These are phyloP conservation scores for Misopates orontium DNA, from an alignment of 257 asterid genomes.

Conservation along the genomic window DNA sequence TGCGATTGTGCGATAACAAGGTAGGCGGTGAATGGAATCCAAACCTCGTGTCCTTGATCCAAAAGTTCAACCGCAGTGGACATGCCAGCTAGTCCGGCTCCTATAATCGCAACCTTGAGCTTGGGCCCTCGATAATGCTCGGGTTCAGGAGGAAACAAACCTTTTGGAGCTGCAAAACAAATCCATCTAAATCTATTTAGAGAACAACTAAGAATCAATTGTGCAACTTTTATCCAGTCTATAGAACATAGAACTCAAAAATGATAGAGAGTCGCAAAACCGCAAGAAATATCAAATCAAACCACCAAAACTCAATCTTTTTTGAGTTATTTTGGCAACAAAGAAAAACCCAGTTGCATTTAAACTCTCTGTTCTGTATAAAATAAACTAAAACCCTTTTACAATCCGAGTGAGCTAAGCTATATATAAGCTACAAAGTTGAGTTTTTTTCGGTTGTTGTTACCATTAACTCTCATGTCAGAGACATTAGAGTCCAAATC, in stretches of 20 bases:
- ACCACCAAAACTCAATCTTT: slow-evolving; percentile 7
- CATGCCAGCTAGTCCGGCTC: slow-evolving; percentile 99
- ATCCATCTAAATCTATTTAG: neutral
- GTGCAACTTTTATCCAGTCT: neutral
- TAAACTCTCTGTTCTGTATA: no score
- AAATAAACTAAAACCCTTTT: neutral
- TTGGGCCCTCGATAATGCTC: slow-evolving; percentile 91
- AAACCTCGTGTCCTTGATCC: slow-evolving; percentile 99
- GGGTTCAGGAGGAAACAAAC: slow-evolving; percentile 96
- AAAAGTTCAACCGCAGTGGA: slow-evolving; percentile 99
- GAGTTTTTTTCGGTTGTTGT: neutral
- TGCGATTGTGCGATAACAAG: neutral
- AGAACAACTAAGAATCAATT: no score
- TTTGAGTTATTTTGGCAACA: no score
- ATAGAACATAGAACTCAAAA: neutral
- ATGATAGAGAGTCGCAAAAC: neutral
- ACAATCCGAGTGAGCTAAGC: neutral
- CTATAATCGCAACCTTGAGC: slow-evolving; percentile 93
- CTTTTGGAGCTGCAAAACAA: slow-evolving; percentile 82
- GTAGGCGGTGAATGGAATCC: neutral
- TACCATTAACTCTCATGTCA: slow-evolving; percentile 87
- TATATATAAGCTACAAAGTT: neutral
- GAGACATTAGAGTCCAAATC: slow-evolving; percentile 91
- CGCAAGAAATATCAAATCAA: slow-evolving; percentile 7
- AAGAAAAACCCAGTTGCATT: no score